Conservation (phyloP, 768 basidiomycete genomes). For the Suillus occidentalis region DNA sequence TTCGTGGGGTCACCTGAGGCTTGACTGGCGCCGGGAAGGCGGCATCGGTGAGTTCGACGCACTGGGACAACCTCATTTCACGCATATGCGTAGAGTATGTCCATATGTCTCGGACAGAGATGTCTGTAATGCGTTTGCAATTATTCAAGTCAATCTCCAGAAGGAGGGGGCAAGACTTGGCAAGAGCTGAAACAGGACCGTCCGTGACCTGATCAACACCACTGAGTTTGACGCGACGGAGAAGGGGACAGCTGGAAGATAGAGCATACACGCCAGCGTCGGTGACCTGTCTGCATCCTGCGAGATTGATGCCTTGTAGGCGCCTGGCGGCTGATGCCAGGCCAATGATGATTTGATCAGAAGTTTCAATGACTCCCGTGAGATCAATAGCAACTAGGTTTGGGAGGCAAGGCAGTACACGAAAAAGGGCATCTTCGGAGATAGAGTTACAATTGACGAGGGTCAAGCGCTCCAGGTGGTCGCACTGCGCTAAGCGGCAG, state of each 20-base stretch:
- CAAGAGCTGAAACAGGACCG: slow-evolving; percentile 69
- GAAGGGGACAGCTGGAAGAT: slow-evolving; percentile 68
- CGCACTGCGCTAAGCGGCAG: slow-evolving; percentile 67
- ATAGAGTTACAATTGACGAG: slow-evolving; percentile 77
- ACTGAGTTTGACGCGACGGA: slow-evolving; percentile 89
- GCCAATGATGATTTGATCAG: slow-evolving; percentile 69
- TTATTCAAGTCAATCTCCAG: slow-evolving; percentile 93
- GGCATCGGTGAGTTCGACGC: slow-evolving; percentile 72
- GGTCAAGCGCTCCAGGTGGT: slow-evolving; percentile 84
- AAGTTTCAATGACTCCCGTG: slow-evolving; percentile 65
- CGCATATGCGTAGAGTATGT: slow-evolving; percentile 77
- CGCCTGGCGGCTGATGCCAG: slow-evolving; percentile 70
- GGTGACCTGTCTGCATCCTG: slow-evolving; percentile 77
- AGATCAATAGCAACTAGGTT: slow-evolving; percentile 86
- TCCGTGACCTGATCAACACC: slow-evolving; percentile 78
- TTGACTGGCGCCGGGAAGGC: slow-evolving; percentile 79
- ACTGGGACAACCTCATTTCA: slow-evolving; percentile 85
- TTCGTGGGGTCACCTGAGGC: slow-evolving; percentile 33
- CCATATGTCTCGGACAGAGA: slow-evolving; percentile 83
- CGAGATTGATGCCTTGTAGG: slow-evolving; percentile 90
- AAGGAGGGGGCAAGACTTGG: slow-evolving; percentile 77
- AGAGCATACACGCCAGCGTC: slow-evolving; percentile 77
- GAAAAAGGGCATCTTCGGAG: slow-evolving; percentile 59
- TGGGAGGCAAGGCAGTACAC: slow-evolving; percentile 68
- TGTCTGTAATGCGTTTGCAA: slow-evolving; percentile 76